A percentile compares a stretch with the other conserved stretches of the same genome.
phyloP scores from a whole-genome alignment of 148 eudicot species.

The Rheum nobile region DNA sequence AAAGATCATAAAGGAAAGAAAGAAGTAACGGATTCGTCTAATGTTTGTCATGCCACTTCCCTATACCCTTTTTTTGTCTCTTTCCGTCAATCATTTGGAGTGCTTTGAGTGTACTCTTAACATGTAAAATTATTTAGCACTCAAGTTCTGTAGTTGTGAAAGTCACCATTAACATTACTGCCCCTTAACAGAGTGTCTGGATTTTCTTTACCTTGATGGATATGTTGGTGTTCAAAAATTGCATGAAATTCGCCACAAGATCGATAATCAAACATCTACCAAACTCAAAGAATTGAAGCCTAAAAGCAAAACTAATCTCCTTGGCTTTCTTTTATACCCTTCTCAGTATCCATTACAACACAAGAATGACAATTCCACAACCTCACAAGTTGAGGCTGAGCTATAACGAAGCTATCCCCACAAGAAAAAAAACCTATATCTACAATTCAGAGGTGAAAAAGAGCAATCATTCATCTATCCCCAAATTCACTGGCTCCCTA shows the following conservation, averaged over 20 bases:
- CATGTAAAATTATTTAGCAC: too few relatives aligned
- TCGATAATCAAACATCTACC: background rate
- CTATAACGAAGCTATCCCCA: background rate
- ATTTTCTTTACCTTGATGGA: background rate
- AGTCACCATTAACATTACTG: background rate
- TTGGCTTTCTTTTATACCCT: background rate
- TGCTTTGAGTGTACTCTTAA: too few relatives aligned
- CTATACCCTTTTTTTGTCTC: too few relatives aligned
- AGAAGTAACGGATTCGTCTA: too few relatives aligned
- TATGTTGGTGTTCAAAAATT: background rate
- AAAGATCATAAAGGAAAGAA: too few relatives aligned
- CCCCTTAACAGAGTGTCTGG: background rate
- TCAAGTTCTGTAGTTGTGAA: background rate
- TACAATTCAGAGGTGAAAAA: slow-evolving; percentile 1
- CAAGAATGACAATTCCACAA: background rate
- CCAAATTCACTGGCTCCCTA: background rate
- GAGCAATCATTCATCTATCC: background rate
- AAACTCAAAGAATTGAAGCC: background rate
- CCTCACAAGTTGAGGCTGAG: background rate
- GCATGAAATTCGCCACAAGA: background rate
- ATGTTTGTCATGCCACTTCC: too few relatives aligned
- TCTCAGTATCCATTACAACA: background rate
- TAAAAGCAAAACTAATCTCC: background rate
- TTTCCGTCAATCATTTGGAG: too few relatives aligned
- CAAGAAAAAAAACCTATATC: background rate